Base-by-base conservation (phyloP, 345 rosid genomes). In the Cardamine occulta region DNA sequence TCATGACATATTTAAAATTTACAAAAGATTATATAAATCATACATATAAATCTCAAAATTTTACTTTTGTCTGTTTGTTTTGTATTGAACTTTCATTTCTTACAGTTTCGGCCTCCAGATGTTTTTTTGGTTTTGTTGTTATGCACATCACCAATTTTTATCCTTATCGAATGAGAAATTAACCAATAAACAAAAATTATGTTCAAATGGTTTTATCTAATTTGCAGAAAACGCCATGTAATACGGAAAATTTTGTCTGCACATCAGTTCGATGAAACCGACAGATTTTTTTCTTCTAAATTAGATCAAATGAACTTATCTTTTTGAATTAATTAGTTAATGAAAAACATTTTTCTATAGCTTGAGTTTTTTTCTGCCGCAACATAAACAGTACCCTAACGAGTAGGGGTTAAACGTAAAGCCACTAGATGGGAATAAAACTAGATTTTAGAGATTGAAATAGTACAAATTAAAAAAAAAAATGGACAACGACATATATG, bases 51-150 rank as follows among this genome's bases (percentile, higher is more conserved):
- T 56, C 10, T 14, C 57, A 40, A n/a, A 34, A 3, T 2, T 55
- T 67, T 54, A 42, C 40, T 76, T 68, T 76, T 28, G 61, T 74
- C 35, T 62, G 52, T 47, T 74, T 56, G 8, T 42, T 21, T 21
- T 21, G 56, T 53, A 54, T 53, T 15, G 66, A 64, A 77, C 76
- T 77, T 70, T 65, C 24, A 71, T 70, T 70, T 70, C 54, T 31
- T 49, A 63, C 47, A 26, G 63, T 28, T 55, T 55, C 63, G 18
- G 32, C 21, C 9, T 70, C 59, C 75, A 54, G 59, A 44, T 70
- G 15, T 66, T 45, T 47, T 47, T 45, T 35, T 55, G 40, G 39
- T 73, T 53, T 63, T 73, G 44, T 75, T 67, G 21, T 47, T 75
- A 28, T 0, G 23, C 5, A 60, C 63, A 37, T 75, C 28, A 60